Evolutionary conservation across 2,329 filamentous ascomycete genomes (phyloP).

Genomic region (Hirsutella thompsonii): DNA sequence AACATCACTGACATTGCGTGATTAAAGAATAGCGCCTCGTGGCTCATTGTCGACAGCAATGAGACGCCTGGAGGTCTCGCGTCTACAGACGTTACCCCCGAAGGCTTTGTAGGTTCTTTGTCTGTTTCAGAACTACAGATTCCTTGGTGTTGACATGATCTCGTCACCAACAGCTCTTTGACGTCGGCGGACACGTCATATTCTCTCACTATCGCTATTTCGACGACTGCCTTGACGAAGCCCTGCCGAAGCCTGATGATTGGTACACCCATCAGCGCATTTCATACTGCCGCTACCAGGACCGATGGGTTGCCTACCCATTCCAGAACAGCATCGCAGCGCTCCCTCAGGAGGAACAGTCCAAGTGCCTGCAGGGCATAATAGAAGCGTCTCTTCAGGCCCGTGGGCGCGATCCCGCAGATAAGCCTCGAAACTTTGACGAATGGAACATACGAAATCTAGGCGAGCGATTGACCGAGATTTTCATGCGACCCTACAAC

Average conservation of each 20-base stretch:
- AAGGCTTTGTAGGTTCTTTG: conserved; percentile 76
- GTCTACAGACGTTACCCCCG: conserved; percentile 85
- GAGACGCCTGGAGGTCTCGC: conserved; percentile 91
- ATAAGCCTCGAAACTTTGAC: conserved; percentile 96
- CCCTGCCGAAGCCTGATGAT: conserved; percentile 82
- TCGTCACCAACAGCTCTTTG: conserved; percentile 67
- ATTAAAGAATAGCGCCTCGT: conserved; percentile 82
- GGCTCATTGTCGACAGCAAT: conserved; percentile 89
- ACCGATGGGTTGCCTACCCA: conserved; percentile 93
- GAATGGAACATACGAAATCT: conserved; percentile 95
- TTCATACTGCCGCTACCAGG: conserved; percentile 96
- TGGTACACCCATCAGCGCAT: conserved; percentile 98
- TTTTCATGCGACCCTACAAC: conserved; percentile 99
- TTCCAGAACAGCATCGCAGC: conserved; percentile 99
- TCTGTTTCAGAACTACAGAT: conserved; percentile 3
- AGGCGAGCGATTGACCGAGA: conserved; percentile 76
- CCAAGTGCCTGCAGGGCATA: conserved; percentile 84
- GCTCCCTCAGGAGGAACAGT: conserved; percentile 94
- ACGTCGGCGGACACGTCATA: conserved; percentile 96
- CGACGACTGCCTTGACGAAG: conserved; percentile 96
- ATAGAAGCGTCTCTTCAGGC: conserved; percentile 86
- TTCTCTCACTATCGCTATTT: conserved; percentile 99
- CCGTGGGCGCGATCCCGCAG: conserved; percentile 69
- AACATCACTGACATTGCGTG: neutral
- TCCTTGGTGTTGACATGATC: conserved; percentile 7